A percentile compares a stretch with the other conserved stretches of the same genome.
phyloP scores from a whole-genome alignment of 768 basidiomycete genomes.

The Leccinum uliginosum region DNA sequence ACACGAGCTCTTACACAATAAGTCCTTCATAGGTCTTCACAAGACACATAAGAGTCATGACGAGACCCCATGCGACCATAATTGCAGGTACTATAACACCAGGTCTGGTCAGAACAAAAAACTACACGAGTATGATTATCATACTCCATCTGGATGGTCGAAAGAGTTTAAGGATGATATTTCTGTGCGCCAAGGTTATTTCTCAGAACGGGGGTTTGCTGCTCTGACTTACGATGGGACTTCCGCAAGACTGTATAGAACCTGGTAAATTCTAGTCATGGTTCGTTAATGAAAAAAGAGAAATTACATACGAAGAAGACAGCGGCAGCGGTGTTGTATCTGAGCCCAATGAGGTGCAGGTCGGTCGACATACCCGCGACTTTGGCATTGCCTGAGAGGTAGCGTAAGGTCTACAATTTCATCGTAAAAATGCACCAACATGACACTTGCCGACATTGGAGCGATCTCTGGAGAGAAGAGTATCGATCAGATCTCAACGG shows the following conservation, averaged over 20 bases:
- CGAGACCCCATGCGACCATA: constrained; percentile 37
- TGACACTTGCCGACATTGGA: constrained; percentile 38
- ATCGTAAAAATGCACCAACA: neutral
- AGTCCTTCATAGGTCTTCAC: constrained; percentile 31
- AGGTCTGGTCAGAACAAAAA: constrained; percentile 7
- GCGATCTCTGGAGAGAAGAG: constrained; percentile 32
- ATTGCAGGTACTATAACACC: constrained; percentile 35
- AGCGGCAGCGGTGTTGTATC: constrained; percentile 36
- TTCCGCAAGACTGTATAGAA: constrained; percentile 36
- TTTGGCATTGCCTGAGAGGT: constrained; percentile 35
- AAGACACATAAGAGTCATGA: constrained; percentile 38
- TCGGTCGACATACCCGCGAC: constrained; percentile 43
- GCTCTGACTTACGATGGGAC: constrained; percentile 33
- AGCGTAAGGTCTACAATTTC: neutral
- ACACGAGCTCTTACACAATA: constrained; percentile 24
- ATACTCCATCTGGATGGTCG: constrained; percentile 35
- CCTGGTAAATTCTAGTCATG: constrained; percentile 13
- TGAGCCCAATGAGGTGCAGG: constrained; percentile 30
- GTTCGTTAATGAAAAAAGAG: neutral
- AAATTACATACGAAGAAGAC: constrained; percentile 32
- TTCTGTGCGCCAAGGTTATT: constrained; percentile 22
- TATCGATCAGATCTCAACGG: neutral
- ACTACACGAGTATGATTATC: neutral
- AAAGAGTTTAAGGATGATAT: constrained; percentile 35
- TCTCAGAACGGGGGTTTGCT: neutral